Evolutionary conservation across 1,284 basidiomycete genomes (phyloP), one percentile per base, ranked within the genome.

Genomic region (Ceratobasidium sp.): DNA sequence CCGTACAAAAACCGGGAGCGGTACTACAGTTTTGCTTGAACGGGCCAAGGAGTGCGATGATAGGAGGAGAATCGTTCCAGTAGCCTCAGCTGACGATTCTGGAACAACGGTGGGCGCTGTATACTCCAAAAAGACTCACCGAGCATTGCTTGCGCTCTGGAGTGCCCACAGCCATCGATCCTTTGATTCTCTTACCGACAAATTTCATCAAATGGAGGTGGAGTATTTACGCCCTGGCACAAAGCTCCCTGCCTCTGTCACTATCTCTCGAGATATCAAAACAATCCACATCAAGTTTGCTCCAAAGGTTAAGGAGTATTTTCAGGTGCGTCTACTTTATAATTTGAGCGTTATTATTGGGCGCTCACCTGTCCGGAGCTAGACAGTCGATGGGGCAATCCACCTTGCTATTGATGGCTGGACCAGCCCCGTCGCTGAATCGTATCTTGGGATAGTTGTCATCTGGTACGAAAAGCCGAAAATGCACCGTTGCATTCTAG

Each of bases 341-440:
- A 62, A 30, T 21, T 47, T 30, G 21, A 6, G 47, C 5, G n/a
- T 50, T 23, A 9, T n/a, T 16, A 16, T n/a, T 50, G 6, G 6
- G 26, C n/a, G 30, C 9, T 21, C 26, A 63, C 54, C 47, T 18
- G 32, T 43, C 57, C 73, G 80, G 79, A 61, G 64, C 23, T 32
- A 58, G 52, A 41, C 32, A 28, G 13, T 46, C n/a, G 43, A 41
- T 26, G 43, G 54, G 5, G 66, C 66, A n/a, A 41, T 69, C 6
- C 66, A 69, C 28, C 38, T 69, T n/a, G 54, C 41, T 14, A 41
- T 69, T 57, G 66, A 69, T 28, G 66, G 66, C 6, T 69, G 66
- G 52, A 57, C 50, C 2, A 47, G 35, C 23, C 32, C 41, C 18
- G 46, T 54, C 1, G 21, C 23, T 35, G 61, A 63, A 26, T 63